Base-by-base conservation (phyloP, 768 basidiomycete genomes). In the Psilocybe azurescens region DNA sequence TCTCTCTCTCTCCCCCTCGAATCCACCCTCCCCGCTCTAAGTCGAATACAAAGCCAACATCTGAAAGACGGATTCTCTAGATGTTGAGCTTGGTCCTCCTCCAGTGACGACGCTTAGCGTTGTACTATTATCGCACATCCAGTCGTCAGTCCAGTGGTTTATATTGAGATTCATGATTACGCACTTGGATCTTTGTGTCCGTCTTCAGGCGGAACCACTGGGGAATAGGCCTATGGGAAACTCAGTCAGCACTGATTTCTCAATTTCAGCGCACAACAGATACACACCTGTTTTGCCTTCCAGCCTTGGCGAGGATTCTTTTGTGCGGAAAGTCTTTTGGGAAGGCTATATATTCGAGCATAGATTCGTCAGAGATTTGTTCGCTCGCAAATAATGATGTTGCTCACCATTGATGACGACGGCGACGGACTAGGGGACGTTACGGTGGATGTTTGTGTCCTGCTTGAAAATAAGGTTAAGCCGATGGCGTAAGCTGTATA, bases 151-250 rank as follows among this genome's bases (percentile, higher is more conserved):
- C 41, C 44, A 36, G 29, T 14, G 13, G 14, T 6, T 49, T 14
- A 11, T 46, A 20, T 3, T 36, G 5, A 49, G 20, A n/a, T 4
- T 29, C 20, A 18, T 11, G 5, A 32, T 72, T 39, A 74, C 82
- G 70, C 71, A 93, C 93, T 80, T 94, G 92, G 70, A 94, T 96
- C 85, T 97, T 96, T 66, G 91, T 91, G 77, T 95, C 97, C 71
- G 92, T 87, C 86, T 97, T 98, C 65, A 96, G 83, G 68, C 95
- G 94, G 89, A 97, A 98, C 97, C 97, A 99, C 74, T 98, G 96
- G 67, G 97, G 97, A 64, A 99, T 98, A 65, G 97, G 97, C 75
- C 93, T 95, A 54, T 33, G 9, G 30, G n/a, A 56, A 59, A 51
- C 38, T 28, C n/a, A 49, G 5, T 62, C 54, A 66, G 60, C 38